Evolutionary conservation across 768 basidiomycete species (phyloP).

Genomic region (Podaxis pistillaris): DNA sequence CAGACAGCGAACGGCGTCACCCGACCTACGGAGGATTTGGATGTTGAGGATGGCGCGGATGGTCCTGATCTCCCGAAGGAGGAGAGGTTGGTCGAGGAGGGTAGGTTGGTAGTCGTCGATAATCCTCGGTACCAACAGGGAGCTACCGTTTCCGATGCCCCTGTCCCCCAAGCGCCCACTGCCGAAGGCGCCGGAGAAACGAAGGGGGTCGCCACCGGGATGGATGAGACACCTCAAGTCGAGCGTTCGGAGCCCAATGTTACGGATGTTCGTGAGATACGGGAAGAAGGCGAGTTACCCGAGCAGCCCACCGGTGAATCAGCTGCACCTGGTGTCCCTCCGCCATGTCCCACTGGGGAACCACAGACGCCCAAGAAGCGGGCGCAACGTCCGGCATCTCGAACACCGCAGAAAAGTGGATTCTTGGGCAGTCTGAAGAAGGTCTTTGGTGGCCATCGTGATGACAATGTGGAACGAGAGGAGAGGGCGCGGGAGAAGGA

Average conservation of each 20-base stretch:
- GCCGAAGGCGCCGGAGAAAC: not conserved
- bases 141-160: not conserved
- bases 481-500: conserved; percentile 8
- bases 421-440: conserved; percentile 48
- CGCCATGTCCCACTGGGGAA: not conserved
- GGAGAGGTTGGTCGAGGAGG: conserved; percentile 27
- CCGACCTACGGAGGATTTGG: conserved; percentile 4
- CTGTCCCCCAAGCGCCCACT: not conserved
- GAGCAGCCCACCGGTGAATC: not conserved
- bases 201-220: not conserved
- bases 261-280: not conserved
- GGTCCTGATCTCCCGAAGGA: conserved; percentile 31
- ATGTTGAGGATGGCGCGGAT: conserved; percentile 21
- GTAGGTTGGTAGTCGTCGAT: conserved; percentile 47
- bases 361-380: conserved; percentile 3
- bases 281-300: not conserved
- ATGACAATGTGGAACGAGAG: conserved; percentile 1
- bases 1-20: not conserved
- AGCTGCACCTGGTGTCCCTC: not conserved
- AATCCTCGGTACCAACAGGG: conserved; percentile 46
- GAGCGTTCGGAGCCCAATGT: not conserved
- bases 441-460: conserved; percentile 32
- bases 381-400: not conserved
- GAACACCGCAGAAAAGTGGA: conserved; percentile 21
- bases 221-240: not conserved